Base-by-base conservation (phyloP, 179 eudicot species). In the Spinacia oleracea region DNA sequence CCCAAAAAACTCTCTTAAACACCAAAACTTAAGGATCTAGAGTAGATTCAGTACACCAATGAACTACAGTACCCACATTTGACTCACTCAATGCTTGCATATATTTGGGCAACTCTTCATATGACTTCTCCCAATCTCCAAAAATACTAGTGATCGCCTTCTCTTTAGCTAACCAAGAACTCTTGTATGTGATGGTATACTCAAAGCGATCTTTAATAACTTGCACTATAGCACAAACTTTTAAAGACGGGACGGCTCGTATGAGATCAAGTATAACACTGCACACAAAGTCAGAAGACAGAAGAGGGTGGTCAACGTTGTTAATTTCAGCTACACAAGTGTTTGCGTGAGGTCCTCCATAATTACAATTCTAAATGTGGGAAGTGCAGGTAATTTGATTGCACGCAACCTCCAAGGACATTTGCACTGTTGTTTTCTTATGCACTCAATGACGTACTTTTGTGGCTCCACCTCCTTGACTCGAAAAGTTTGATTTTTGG, bases 401-500 rank as follows among this genome's bases (percentile, higher is more conserved):
- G 56, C 56, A 51, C 56, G 20, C 56, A 51, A 51, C n/a, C 56
- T 51, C 56, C 56, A 51, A 51, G 56, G 56, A 14, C 56, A 51
- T 51, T 15, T 51, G 20, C 56, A 51, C 20, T 51, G 12, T 51
- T 51, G 20, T 27, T n/a, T n/a, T n/a, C n/a, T n/a, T n/a, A n/a
- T n/a, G n/a, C 27, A 51, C 58, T 51, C 58, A 51, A 18, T 20
- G 15, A 51, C 58, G 15, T 18, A 1, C 15, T 51, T 20, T 20
- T n/a, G 1, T 5, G 9, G 63, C 10, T 60, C 14, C 32, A 27
- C 65, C 12, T 60, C 65, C 34, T 20, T 10, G 14, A 25, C 65
- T 60, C 65, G 65, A 60, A 60, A 20, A 21, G 35, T 60, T 60
- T 60, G 65, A 60, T 60, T 60, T 60, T n/a, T 60, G 15, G 65